These are phyloP conservation scores for Debaryomyces udenii DNA, from an alignment of 1,139 yeast species.

Conservation along the genomic window DNA sequence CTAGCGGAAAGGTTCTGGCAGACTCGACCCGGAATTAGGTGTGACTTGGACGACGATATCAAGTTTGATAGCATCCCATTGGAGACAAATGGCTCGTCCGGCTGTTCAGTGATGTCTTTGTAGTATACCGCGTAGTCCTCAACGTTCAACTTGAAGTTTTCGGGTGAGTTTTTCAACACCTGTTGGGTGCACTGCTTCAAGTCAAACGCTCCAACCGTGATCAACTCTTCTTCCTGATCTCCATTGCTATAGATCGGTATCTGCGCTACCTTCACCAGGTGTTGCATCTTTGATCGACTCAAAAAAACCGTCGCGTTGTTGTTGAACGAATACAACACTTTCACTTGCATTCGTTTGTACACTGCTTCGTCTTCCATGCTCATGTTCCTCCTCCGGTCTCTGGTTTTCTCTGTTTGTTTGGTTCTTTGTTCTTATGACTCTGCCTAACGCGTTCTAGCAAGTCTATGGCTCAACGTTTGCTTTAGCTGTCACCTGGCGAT, in stretches of 20 bases:
- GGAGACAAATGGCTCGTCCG: slow-evolving; percentile 77
- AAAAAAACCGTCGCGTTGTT: slow-evolving; percentile 58
- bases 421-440: too few relatives aligned
- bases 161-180: slow-evolving; percentile 58
- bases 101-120: slow-evolving; percentile 70
- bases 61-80: slow-evolving; percentile 62
- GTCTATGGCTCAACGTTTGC: neutral
- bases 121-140: slow-evolving; percentile 72
- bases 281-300: slow-evolving; percentile 52
- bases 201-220: slow-evolving; percentile 61
- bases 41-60: slow-evolving; percentile 29
- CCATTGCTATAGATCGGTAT: slow-evolving; percentile 35
- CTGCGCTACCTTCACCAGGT: slow-evolving; percentile 51
- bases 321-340: slow-evolving; percentile 64
- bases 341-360: slow-evolving; percentile 51
- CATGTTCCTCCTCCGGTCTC: slow-evolving; percentile 13
- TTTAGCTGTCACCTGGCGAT: neutral
- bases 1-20: slow-evolving; percentile 68
- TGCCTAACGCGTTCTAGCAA: too few relatives aligned
- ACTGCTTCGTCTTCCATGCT: slow-evolving; percentile 23
- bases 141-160: slow-evolving; percentile 49
- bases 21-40: slow-evolving; percentile 67
- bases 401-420: too few relatives aligned
- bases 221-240: slow-evolving; percentile 34
- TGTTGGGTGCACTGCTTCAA: slow-evolving; percentile 54